A percentile compares a stretch with the other conserved stretches of the same genome.
Evolutionary conservation across 495 filamentous ascomycete species (phyloP).

Genomic region (Penicillium cinerascens): DNA sequence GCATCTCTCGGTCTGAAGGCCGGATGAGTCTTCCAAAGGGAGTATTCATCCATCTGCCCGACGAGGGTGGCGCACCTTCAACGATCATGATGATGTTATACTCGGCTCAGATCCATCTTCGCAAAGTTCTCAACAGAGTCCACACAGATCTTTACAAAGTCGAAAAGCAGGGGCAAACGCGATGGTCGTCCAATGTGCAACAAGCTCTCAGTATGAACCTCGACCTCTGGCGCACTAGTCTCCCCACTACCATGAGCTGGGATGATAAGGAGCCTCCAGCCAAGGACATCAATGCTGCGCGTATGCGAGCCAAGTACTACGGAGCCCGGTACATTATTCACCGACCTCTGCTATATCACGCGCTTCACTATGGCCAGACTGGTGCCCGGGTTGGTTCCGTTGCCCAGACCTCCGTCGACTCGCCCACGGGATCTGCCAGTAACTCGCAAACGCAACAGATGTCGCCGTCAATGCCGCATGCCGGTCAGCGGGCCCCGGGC

Average conservation of each 20-base stretch:
- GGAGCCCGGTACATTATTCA: constrained; percentile 88
- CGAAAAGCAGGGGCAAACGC: constrained; percentile 32
- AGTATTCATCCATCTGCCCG: constrained; percentile 27
- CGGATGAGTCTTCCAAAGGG: constrained; percentile 61
- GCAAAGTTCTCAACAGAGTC: constrained; percentile 79
- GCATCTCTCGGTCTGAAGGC: constrained; percentile 68
- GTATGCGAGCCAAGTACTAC: constrained; percentile 90
- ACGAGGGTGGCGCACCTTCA: constrained; percentile 31
- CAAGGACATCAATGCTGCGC: constrained; percentile 73
- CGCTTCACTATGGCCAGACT: constrained; percentile 51
- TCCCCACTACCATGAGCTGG: constrained; percentile 57
- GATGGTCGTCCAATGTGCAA: constrained; percentile 34
- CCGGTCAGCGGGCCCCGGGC: constrained; percentile 16
- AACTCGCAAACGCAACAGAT: constrained; percentile 32
- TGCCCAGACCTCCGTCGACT: constrained; percentile 26
- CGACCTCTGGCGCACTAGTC: constrained; percentile 45
- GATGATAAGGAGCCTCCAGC: constrained; percentile 63
- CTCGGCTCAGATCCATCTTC: constrained; percentile 77
- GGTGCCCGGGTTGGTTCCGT: constrained; percentile 18
- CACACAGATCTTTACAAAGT: constrained; percentile 78
- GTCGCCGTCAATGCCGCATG: constrained; percentile 28
- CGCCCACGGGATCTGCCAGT: constrained; percentile 28
- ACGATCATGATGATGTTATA: constrained; percentile 72
- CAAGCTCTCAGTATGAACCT: constrained; percentile 46
- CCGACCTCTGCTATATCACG: constrained; percentile 69